Conservation (phyloP, 371 early-diverging fungal genomes). For the Smittium mucronatum region DNA sequence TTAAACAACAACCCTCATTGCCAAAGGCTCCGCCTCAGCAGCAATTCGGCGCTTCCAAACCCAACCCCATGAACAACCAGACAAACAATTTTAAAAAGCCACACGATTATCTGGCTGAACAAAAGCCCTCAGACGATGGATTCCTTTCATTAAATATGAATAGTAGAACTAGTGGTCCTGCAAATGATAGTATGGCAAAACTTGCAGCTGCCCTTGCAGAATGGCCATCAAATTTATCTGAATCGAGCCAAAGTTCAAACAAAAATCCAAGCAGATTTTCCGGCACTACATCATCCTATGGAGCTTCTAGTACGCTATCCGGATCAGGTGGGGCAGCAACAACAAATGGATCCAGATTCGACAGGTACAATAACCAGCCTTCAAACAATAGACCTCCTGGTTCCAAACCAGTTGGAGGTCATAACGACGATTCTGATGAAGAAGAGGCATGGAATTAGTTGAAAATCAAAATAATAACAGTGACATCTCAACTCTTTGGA, state of each 20-base stretch:
- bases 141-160: constrained; percentile 1
- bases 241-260: not conserved
- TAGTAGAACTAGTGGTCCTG: not conserved
- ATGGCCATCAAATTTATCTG: constrained; percentile 13
- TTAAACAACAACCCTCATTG: constrained; percentile 18
- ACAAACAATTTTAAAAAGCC: not conserved
- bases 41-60: not conserved
- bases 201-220: constrained; percentile 30
- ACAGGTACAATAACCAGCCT: not conserved
- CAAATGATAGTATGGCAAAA: constrained; percentile 26
- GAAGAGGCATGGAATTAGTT: not conserved
- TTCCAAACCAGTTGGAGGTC: not conserved
- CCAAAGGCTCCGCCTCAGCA: constrained; percentile 10
- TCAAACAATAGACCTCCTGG: not conserved
- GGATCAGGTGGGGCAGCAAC: not conserved
- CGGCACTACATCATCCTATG: not conserved
- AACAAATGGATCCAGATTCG: not conserved
- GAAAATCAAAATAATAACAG: too few species aligned
- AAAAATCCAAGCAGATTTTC: not conserved
- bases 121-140: constrained; percentile 14
- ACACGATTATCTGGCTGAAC: constrained; percentile 18
- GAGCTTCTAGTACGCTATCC: not conserved
- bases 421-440: not conserved
- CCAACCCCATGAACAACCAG: not conserved
- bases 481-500: too few species aligned